Base-by-base conservation (phyloP, 2,329 filamentous ascomycete species). In the Aspergillus ochraceus region DNA sequence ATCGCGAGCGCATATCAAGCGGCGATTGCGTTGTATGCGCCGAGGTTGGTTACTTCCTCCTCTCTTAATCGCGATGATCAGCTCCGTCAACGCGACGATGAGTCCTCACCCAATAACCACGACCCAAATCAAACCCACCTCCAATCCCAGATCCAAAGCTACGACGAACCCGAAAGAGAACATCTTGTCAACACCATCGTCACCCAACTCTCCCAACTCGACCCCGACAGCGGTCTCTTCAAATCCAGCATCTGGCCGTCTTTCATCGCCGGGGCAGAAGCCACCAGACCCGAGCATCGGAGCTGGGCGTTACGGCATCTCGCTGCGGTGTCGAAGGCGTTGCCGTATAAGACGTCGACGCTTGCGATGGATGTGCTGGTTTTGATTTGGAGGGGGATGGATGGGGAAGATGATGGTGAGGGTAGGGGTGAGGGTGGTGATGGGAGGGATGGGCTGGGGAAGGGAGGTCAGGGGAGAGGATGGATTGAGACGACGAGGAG, bases 221-320 rank as follows among this genome's bases (percentile, higher is more conserved):
- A 22, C 20, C 24, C 20, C n/a, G 22, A 49, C 10, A 58, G 46
- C 47, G 50, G 26, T 8, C 32, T 60, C 8, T 54, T 60, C 50
- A 60, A 60, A 17, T 54, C 54, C 2, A 57, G 45, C 4, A 57
- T 55, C 2, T 60, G 59, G 59, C 51, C 59, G 5, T 51, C 17
- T n/a, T 58, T 50, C 30, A 42, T 60, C 24, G 59, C 59, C n/a
- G 59, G 59, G 1, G 59, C 59, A 14, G 59, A 60, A 30, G 46
- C 54, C 2, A 51, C 19, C 3, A 30, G 46, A 14, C 45, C 49
- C 0, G 19, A 45, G 8, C 50, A 51, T 12, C 50, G 59, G n/a
- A 14, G 17, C 2, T 51, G 46, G 32, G 30, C 49, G 9, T 51
- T 47, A 11, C 6, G 24, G 17, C 46, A 55, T 19, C 22, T 55